These are phyloP conservation scores for Fistulifera pelliculosa DNA, from an alignment of 108 stramenopile species.

Conservation along the genomic window DNA sequence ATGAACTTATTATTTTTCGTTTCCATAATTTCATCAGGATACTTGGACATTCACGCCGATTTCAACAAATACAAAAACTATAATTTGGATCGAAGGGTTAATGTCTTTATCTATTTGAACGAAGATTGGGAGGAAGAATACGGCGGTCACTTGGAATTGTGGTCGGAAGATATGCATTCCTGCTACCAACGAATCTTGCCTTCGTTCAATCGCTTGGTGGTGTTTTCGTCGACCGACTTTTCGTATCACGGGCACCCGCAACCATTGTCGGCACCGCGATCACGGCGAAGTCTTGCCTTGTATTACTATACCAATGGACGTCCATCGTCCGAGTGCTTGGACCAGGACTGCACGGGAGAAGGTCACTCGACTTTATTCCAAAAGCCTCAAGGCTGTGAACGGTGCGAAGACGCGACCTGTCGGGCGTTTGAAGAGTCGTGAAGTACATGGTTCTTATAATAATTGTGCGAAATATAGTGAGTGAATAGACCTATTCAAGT, in stretches of 20 bases:
- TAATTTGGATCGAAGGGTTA: slow-evolving; percentile 26
- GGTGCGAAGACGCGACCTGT: slow-evolving; percentile 9
- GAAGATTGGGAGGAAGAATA: slow-evolving; percentile 25
- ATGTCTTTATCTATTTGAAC: slow-evolving; percentile 28
- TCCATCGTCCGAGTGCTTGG: slow-evolving; percentile 16
- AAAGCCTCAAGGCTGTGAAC: slow-evolving; percentile 4
- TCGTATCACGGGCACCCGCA: slow-evolving; percentile 38
- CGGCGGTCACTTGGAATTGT: slow-evolving; percentile 35
- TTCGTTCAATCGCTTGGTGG: slow-evolving; percentile 22
- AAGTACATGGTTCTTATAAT: no score
- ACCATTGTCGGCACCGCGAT: slow-evolving; percentile 15
- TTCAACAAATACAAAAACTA: slow-evolving; percentile 11
- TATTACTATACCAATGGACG: slow-evolving; percentile 33
- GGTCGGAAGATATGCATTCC: slow-evolving; percentile 19
- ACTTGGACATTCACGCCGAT: slow-evolving; percentile 34
- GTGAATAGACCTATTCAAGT: no score
- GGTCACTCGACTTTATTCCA: slow-evolving; percentile 12
- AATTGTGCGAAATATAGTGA: no score
- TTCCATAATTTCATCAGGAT: no score
- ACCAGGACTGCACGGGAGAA: slow-evolving; percentile 8
- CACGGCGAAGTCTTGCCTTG: slow-evolving; percentile 21
- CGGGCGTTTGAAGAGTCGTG: not conserved
- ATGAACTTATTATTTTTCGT: no score
- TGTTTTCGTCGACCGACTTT: slow-evolving; percentile 30
- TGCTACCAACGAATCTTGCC: slow-evolving; percentile 18